A percentile compares a stretch with the other conserved stretches of the same genome.
These are phyloP conservation scores for Vanderwaltozyma polyspora DNA, from an alignment of 805 yeast genomes.

Conservation along the genomic window DNA sequence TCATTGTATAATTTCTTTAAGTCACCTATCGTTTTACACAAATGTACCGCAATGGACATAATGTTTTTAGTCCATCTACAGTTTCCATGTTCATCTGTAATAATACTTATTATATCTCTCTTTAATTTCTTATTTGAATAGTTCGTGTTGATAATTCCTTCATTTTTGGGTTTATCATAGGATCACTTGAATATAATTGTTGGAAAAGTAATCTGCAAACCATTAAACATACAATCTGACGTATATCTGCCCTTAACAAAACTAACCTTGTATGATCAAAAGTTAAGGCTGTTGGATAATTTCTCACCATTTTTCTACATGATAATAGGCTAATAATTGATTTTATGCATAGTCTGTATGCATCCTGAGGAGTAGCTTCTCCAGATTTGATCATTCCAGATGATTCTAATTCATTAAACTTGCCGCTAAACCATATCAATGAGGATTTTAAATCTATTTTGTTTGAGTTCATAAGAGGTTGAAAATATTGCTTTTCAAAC, in stretches of 20 bases:
- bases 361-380: constrained; percentile 13
- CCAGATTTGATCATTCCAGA: constrained; percentile 5
- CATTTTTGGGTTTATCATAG: constrained; percentile 22
- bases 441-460: constrained; percentile 52
- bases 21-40: constrained; percentile 23
- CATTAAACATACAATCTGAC: constrained; percentile 73
- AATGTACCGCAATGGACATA: constrained; percentile 53
- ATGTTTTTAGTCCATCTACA: constrained; percentile 85
- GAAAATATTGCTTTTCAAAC: constrained; percentile 77
- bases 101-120: constrained; percentile 64
- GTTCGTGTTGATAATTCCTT: constrained; percentile 26
- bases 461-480: constrained; percentile 32
- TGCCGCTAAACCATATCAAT: constrained; percentile 49
- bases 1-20: constrained; percentile 18
- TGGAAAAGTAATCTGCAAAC: constrained; percentile 63
- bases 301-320: constrained; percentile 70
- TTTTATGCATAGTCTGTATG: constrained; percentile 34
- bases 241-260: constrained; percentile 69
- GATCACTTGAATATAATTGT: constrained; percentile 41
- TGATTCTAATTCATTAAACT: constrained; percentile 21
- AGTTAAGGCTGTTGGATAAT: constrained; percentile 72
- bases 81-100: constrained; percentile 76
- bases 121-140: constrained; percentile 41
- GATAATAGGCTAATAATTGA: constrained; percentile 56
- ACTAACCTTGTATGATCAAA: constrained; percentile 77